Percentiles rank a stretch among this genome's conserved stretches.
These are phyloP conservation scores for Saccharomycopsis microspora DNA, from an alignment of 805 yeast genomes.

Conservation along the genomic window DNA sequence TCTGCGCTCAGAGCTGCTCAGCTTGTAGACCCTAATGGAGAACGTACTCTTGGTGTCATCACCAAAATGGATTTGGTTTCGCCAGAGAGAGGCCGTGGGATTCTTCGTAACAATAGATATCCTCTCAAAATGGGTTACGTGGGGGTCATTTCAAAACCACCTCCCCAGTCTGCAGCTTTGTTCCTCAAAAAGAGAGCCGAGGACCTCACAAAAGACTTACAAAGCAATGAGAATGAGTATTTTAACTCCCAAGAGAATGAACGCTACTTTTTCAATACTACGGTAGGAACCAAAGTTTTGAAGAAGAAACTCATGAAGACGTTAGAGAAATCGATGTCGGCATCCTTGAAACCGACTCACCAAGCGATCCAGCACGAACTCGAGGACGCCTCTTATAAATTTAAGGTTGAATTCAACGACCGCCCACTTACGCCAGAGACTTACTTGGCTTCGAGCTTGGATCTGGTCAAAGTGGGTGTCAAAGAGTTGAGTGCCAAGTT, in stretches of 20 bases:
- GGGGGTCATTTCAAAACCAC: constrained; percentile 89
- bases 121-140: constrained; percentile 96
- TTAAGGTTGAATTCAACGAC: constrained; percentile 95
- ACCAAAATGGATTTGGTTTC: constrained; percentile 89
- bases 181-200: constrained; percentile 19
- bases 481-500: constrained; percentile 79
- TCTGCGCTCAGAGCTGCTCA: constrained; percentile 89
- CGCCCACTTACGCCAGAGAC: constrained; percentile 89
- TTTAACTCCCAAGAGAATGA: constrained; percentile 45
- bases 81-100: constrained; percentile 55
- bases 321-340: constrained; percentile 84
- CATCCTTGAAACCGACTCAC: constrained; percentile 79
- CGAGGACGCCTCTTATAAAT: constrained; percentile 86
- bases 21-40: constrained; percentile 84
- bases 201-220: constrained; percentile 21
- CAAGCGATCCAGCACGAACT: constrained; percentile 77
- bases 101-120: constrained; percentile 68
- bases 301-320: constrained; percentile 77
- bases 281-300: constrained; percentile 64
- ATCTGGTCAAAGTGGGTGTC: constrained; percentile 70
- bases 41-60: constrained; percentile 91
- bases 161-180: constrained; percentile 22
- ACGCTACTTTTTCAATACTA: constrained; percentile 47
- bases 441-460: constrained; percentile 85
- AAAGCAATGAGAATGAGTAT: constrained; percentile 36